Conservation (phyloP, 2,329 filamentous ascomycete genomes). For the Epichloe sibirici region DNA sequence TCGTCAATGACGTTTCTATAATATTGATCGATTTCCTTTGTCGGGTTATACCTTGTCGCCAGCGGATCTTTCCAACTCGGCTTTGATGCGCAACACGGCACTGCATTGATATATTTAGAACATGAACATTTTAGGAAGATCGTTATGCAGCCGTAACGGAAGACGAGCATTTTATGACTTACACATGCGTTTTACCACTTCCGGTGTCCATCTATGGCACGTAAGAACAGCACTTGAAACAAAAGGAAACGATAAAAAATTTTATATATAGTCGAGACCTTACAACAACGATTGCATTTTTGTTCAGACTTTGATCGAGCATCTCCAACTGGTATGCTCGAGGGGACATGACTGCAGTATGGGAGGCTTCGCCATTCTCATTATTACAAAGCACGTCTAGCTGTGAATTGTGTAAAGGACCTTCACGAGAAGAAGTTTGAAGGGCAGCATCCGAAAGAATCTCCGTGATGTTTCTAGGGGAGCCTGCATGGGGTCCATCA, state of each 20-base stretch:
- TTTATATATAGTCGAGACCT: slow-evolving; percentile 8
- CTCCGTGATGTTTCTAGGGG: slow-evolving; percentile 10
- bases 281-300: slow-evolving; percentile 63
- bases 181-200: slow-evolving; percentile 69
- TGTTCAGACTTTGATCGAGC: slow-evolving; percentile 54
- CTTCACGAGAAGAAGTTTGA: slow-evolving; percentile 1
- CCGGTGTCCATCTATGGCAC: slow-evolving; percentile 65
- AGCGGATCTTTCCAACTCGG: slow-evolving; percentile 44
- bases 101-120: slow-evolving; percentile 23
- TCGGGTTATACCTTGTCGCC: slow-evolving; percentile 36
- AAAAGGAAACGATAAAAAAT: neutral
- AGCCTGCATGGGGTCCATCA: neutral
- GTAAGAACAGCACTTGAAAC: neutral
- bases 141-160: neutral
- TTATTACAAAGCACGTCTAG: neutral
- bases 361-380: neutral
- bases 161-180: slow-evolving; percentile 18
- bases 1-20: neutral
- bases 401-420: neutral
- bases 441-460: slow-evolving; percentile 7
- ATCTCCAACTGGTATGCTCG: slow-evolving; percentile 66
- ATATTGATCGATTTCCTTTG: neutral
- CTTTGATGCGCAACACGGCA: slow-evolving; percentile 54
- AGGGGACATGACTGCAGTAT: slow-evolving; percentile 24
- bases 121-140: neutral